Base-by-base conservation (phyloP, 1,139 yeast genomes). In the Geotrichum australiense region DNA sequence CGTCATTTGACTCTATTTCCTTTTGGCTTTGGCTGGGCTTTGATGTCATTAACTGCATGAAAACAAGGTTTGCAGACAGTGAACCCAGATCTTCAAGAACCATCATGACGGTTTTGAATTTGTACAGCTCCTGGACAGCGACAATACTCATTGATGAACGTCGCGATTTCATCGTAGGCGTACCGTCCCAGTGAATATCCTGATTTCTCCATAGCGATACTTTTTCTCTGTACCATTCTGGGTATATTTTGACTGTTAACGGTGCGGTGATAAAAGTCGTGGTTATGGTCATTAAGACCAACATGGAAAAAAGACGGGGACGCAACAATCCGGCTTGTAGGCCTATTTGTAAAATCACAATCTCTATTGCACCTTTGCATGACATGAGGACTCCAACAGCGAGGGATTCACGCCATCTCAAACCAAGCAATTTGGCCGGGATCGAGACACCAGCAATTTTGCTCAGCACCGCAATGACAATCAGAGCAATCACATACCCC, bases 371-470 rank as follows among this genome's bases (percentile, higher is more conserved):
- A 61, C 93, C 93, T 59, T 82, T 82, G 68, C 93, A 82, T 10
- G 89, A 80, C 91, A 82, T 81, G 51, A 82, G 68, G 16, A 80
- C 72, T 42, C 93, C 93, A 24, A 80, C 89, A 1, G 87, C 71
- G 22, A 78, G 59, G 2, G 86, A 74, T 56, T 82, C 91, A 53
- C 86, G 70, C 80, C 82, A 78, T 39, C 69, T 67, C 40, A 81
- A 62, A 2, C 80, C 81, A 56, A 71, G 71, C 28, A 75, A 49
- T 51, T 70, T 76, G 1, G 87, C 80, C 32, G 81, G 78, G 7
- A 78, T 47, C 31, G 75, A 64, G 1, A 89, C 89, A 12, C 91
- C 87, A 29, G 65, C 50, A 6, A 81, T 61, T 55, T 82, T 82
- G 11, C 85, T 80, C n/a, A 73, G 51, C 63, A 82, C 68, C 1